Evolutionary conservation across 2,329 filamentous ascomycete species (phyloP).

Genomic region (Fusarium graminum): DNA sequence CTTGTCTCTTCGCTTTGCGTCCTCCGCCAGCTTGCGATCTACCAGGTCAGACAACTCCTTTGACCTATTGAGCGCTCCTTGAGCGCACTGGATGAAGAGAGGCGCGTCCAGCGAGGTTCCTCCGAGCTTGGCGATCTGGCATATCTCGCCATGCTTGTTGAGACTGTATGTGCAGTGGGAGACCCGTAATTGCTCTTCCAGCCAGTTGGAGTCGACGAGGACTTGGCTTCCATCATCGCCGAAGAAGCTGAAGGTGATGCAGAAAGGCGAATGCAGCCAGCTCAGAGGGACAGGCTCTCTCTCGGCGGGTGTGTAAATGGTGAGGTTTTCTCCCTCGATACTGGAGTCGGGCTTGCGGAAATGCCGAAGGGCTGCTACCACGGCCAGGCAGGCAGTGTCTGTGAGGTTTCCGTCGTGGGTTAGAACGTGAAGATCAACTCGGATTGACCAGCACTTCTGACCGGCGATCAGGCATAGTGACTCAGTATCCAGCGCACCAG

Average conservation of each 20-base stretch:
- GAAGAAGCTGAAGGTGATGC: conserved; percentile 90
- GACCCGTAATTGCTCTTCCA: conserved; percentile 82
- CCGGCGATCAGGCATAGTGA: conserved; percentile 94
- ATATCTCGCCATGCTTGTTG: conserved; percentile 91
- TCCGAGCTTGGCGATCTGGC: conserved; percentile 90
- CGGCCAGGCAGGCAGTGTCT: conserved; percentile 86
- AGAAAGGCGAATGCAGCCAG: conserved; percentile 92
- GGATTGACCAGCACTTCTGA: conserved; percentile 89
- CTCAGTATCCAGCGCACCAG: conserved; percentile 92
- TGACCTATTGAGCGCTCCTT: conserved; percentile 80
- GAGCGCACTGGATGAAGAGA: conserved; percentile 80
- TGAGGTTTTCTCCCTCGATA: conserved; percentile 86
- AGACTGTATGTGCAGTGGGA: conserved; percentile 84
- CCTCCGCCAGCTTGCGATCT: conserved; percentile 79
- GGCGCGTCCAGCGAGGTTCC: conserved; percentile 86
- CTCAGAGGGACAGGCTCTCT: conserved; percentile 90
- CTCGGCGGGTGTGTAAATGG: conserved; percentile 85
- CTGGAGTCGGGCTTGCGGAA: conserved; percentile 91
- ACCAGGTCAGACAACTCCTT: conserved; percentile 83
- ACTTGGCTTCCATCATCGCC: conserved; percentile 75
- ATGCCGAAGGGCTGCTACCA: conserved; percentile 89
- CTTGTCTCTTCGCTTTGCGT: conserved; percentile 81
- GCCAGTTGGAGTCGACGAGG: conserved; percentile 76
- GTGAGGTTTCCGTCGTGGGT: conserved; percentile 92
- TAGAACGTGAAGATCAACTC: conserved; percentile 91